Percentiles rank a stretch among this genome's conserved stretches.
phyloP scores from a whole-genome alignment of 305 asterid species.

The Withania somnifera region DNA sequence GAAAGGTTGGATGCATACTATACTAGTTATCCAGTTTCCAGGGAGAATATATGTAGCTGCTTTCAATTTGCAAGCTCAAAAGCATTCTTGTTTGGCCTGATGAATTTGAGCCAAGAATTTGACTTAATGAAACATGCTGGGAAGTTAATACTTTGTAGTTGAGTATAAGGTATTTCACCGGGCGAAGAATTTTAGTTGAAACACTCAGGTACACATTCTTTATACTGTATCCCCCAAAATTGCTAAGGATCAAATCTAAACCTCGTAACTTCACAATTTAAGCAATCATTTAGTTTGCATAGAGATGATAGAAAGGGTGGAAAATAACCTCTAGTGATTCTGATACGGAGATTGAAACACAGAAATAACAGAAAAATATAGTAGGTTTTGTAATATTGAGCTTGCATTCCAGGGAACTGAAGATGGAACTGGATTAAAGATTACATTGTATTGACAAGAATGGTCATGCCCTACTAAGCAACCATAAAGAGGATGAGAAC shows the following conservation, averaged over 20 bases:
- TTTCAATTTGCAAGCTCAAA: neutral
- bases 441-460: neutral
- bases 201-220: neutral
- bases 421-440: neutral
- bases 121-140: neutral
- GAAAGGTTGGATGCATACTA: neutral
- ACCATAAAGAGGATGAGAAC: neutral
- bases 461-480: neutral
- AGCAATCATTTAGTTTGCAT: neutral
- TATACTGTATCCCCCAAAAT: neutral
- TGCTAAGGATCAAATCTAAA: neutral
- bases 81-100: neutral
- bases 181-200: neutral
- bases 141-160: neutral
- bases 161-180: neutral
- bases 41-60: neutral
- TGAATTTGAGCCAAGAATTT: neutral
- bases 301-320: neutral
- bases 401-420: neutral
- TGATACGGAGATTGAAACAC: neutral
- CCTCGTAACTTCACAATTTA: neutral
- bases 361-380: neutral
- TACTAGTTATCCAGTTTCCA: neutral
- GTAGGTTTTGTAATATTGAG: neutral
- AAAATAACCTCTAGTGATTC: neutral